Evolutionary conservation across 2,329 filamentous ascomycete genomes (phyloP), one percentile per base, ranked within the genome.

Genomic region (Colletotrichum sp.): DNA sequence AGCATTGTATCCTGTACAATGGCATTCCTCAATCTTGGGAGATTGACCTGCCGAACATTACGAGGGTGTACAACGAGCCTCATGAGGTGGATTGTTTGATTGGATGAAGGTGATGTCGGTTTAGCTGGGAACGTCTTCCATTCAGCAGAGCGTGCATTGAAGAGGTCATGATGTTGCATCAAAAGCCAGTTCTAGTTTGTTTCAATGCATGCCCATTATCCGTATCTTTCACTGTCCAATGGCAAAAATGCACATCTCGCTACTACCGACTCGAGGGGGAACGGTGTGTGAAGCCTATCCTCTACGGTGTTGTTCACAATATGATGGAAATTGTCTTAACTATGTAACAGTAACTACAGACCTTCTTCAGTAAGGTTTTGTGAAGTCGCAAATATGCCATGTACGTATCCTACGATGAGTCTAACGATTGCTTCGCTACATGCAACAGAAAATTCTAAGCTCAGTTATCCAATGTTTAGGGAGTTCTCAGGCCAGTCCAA

Each of bases 11-110:
- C 44, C 3, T 74, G 59, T 74, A 74, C 44, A 74, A 74, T 39
- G 71, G 66, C 8, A 63, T 74, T 26, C 71, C 71, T 6, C 71
- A 74, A 28, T 74, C 71, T 8, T 74, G 71, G 71, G 71, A 74
- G 32, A 70, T 74, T 24, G 71, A 74, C 44, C 52, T 74, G 71
- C 71, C 71, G 3, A 74, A 70, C 24, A 74, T 74, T n/a, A 74
- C 71, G 10, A 44, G 71, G 24, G 66, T 74, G 5, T 74, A 64
- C 57, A 74, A 74, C 9, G 71, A 74, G 32, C 71, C 71, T 36
- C 66, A 70, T 15, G 71, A 74, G 32, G 59, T 74, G 8, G 71
- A 74, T 28, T 74, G 71, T 18, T 10, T 74, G 44, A 26, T 74
- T 8, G 71, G 71, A 12, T 74, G 30, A 64, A 59, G 16, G 3